Conservation (phyloP, 2,329 filamentous ascomycete species). For the Fusarium sp. region DNA sequence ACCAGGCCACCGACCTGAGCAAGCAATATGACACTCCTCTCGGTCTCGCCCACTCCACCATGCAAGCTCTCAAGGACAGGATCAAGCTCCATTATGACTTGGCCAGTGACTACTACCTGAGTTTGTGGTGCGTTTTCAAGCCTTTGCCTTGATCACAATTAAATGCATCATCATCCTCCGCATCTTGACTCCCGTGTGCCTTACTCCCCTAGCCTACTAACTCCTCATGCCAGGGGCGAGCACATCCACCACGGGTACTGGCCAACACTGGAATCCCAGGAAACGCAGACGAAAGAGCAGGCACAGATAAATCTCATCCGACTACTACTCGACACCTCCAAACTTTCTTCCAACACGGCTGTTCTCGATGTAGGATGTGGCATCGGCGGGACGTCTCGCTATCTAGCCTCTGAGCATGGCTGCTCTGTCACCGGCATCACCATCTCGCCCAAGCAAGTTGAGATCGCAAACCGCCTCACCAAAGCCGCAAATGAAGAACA, state of each 20-base stretch:
- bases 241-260: constrained; percentile 75
- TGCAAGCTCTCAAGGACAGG: constrained; percentile 65
- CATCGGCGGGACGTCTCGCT: constrained; percentile 69
- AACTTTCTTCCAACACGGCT: constrained; percentile 32
- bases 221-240: constrained; percentile 61
- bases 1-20: constrained; percentile 53
- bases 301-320: constrained; percentile 69
- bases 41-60: constrained; percentile 58
- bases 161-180: neutral
- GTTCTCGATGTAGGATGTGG: constrained; percentile 72
- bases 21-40: constrained; percentile 60
- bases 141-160: neutral
- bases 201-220: constrained; percentile 3
- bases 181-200: neutral
- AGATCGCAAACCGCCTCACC: constrained; percentile 66
- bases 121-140: constrained; percentile 61
- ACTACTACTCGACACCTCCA: constrained; percentile 59
- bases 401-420: constrained; percentile 63
- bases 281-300: constrained; percentile 66
- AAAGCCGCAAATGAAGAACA: constrained; percentile 44
- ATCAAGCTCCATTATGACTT: constrained; percentile 72
- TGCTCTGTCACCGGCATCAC: constrained; percentile 70
- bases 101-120: constrained; percentile 71
- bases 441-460: constrained; percentile 69
- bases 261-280: constrained; percentile 57